Evolutionary conservation across 495 filamentous ascomycete species (phyloP).

Genomic region (Aspergillus olivimuriae): DNA sequence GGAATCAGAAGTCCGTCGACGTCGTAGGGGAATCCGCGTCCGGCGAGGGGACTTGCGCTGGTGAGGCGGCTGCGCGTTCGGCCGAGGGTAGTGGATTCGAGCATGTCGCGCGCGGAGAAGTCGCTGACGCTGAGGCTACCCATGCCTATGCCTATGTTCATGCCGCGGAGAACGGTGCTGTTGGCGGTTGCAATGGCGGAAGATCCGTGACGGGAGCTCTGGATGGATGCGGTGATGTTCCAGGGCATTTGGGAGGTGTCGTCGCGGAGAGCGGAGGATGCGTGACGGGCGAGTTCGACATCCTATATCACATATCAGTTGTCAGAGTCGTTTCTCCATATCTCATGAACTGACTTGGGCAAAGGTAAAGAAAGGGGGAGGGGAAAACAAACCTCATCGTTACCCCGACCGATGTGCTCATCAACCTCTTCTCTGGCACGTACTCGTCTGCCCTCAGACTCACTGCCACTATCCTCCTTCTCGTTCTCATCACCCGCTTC

Average conservation of each 20-base stretch:
- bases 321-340: too few relatives aligned
- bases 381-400: too few relatives aligned
- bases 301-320: too few relatives aligned
- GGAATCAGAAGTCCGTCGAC: slow-evolving; percentile 29
- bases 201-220: slow-evolving; percentile 47
- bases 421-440: slow-evolving; percentile 34
- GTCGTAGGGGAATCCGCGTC: slow-evolving; percentile 42
- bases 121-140: slow-evolving; percentile 52
- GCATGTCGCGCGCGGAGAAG: slow-evolving; percentile 42
- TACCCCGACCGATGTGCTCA: slow-evolving; percentile 32
- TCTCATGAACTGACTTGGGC: too few relatives aligned
- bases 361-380: too few relatives aligned
- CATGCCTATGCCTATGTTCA: too few relatives aligned
- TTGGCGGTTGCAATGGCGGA: slow-evolving; percentile 22
- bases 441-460: slow-evolving; percentile 35
- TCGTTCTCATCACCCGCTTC: slow-evolving; percentile 27
- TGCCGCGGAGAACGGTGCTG: slow-evolving; percentile 36
- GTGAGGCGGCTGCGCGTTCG: slow-evolving; percentile 39
- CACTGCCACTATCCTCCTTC: slow-evolving; percentile 27
- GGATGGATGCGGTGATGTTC: slow-evolving; percentile 58
- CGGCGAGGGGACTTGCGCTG: slow-evolving; percentile 55
- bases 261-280: slow-evolving; percentile 49
- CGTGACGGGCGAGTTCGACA: slow-evolving; percentile 57
- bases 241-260: slow-evolving; percentile 60
- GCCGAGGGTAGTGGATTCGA: slow-evolving; percentile 12